Conservation (phyloP, 768 basidiomycete species). For the Boletus barrowsii region DNA sequence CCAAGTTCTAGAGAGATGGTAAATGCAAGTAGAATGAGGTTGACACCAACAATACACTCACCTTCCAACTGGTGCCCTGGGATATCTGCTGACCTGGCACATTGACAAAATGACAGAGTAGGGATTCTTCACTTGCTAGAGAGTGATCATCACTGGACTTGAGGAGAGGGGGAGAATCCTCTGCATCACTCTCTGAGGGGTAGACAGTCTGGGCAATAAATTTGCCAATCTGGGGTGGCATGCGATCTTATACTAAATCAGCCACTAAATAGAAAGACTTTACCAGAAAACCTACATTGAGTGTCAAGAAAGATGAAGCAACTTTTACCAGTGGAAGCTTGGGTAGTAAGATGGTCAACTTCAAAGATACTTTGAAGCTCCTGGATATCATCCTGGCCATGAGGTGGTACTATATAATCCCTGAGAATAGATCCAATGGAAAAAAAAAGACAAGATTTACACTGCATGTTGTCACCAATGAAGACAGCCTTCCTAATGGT, state of each 20-base stretch:
- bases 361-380: conserved; percentile 78
- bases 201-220: conserved; percentile 73
- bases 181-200: conserved; percentile 34
- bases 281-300: conserved; percentile 54
- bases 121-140: conserved; percentile 35
- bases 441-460: conserved; percentile 35
- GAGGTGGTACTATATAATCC: conserved; percentile 63
- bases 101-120: conserved; percentile 70
- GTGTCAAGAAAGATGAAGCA: conserved; percentile 59
- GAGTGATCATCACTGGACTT: conserved; percentile 51
- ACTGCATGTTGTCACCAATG: conserved; percentile 68
- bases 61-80: conserved; percentile 39
- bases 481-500: conserved; percentile 54
- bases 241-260: conserved; percentile 54
- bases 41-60: conserved; percentile 14
- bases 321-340: conserved; percentile 23
- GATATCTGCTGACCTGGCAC: conserved; percentile 37
- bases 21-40: not conserved
- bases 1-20: conserved; percentile 46
- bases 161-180: conserved; percentile 35
- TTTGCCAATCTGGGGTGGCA: conserved; percentile 76
- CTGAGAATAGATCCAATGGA: conserved; percentile 29
- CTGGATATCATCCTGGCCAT: conserved; percentile 66
- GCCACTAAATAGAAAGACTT: not conserved
- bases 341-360: conserved; percentile 49